These are phyloP conservation scores for Batrachochytrium dendrobatidis DNA, from an alignment of 371 early-diverging fungal genomes.

Conservation along the genomic window DNA sequence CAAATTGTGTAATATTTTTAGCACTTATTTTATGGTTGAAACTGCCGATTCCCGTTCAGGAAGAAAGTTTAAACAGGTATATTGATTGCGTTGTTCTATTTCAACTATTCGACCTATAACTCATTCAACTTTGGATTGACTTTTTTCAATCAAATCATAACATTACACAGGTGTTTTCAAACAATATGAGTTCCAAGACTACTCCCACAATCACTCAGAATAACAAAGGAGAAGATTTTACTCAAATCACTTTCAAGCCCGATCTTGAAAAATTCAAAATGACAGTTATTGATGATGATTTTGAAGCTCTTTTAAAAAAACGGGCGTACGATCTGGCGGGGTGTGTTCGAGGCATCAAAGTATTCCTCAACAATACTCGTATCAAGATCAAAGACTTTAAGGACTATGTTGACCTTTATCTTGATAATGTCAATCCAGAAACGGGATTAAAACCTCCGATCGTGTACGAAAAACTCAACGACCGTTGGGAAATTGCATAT, in stretches of 20 bases:
- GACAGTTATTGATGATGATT: slow-evolving; percentile 74
- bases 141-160: too few relatives aligned
- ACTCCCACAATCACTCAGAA: slow-evolving; percentile 67
- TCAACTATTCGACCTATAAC: slow-evolving; percentile 19
- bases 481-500: slow-evolving; percentile 98
- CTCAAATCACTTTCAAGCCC: slow-evolving; percentile 94
- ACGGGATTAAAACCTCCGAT: slow-evolving; percentile 36
- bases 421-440: slow-evolving; percentile 19
- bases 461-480: slow-evolving; percentile 64
- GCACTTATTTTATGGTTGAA: slow-evolving; percentile 94
- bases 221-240: slow-evolving; percentile 62
- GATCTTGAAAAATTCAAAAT: slow-evolving; percentile 93
- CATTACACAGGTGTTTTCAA: slow-evolving; percentile 51
- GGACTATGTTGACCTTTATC: slow-evolving; percentile 87
- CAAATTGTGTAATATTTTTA: slow-evolving; percentile 99
- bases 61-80: slow-evolving; percentile 73
- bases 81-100: background rate
- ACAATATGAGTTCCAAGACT: slow-evolving; percentile 80
- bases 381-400: slow-evolving; percentile 85
- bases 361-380: slow-evolving; percentile 83
- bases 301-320: slow-evolving; percentile 84
- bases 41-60: slow-evolving; percentile 76
- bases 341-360: slow-evolving; percentile 79
- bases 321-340: slow-evolving; percentile 98
- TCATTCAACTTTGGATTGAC: slow-evolving; percentile 15